Base-by-base conservation (phyloP, 352 stramenopile genomes). In the Phytophthora idaei region DNA sequence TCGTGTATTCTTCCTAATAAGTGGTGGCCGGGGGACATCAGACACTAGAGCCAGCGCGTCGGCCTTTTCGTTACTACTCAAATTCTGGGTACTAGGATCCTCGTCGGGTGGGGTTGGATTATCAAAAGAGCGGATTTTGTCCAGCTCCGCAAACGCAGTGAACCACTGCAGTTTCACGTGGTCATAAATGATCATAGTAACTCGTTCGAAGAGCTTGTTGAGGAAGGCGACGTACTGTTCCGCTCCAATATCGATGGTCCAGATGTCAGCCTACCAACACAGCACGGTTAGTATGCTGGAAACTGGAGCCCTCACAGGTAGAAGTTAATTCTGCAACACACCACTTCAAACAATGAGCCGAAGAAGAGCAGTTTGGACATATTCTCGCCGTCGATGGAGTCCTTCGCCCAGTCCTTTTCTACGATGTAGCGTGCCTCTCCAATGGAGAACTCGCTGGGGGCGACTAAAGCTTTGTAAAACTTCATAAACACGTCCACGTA, bases 401-500 rank as follows among this genome's bases (percentile, higher is more conserved):
- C 83, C 1, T 76, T 71, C 8, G 76, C 69, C 85, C 85, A 94
- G 68, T 94, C 85, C 37, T 87, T 87, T 61, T 90, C 85, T 31
- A 92, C 85, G 49, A 94, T 91, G n/a, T 69, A 73, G 25, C 76
- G 61, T 2, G 85, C 85, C 63, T 94, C 85, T 0, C 67, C 77
- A 45, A 94, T 81, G 1, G 85, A 89, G 54, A 94, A 92, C 69
- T 87, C 85, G 21, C 76, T 85, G 0, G 85, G 85, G 4, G 80
- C 36, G 21, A 92, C 85, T 27, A 94, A 64, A 5, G 85, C 85
- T 69, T 94, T 94, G 76, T 85, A 94, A 29, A 92, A 84, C 59
- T 94, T 94, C 55, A 90, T 78, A 61, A 94, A 92, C 27, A 94
- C 83, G 49, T 92, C 81, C 4, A 90, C 58, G 57, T 92, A 94